Conservation (phyloP, 1,284 basidiomycete species). For the Boletus smithii region DNA sequence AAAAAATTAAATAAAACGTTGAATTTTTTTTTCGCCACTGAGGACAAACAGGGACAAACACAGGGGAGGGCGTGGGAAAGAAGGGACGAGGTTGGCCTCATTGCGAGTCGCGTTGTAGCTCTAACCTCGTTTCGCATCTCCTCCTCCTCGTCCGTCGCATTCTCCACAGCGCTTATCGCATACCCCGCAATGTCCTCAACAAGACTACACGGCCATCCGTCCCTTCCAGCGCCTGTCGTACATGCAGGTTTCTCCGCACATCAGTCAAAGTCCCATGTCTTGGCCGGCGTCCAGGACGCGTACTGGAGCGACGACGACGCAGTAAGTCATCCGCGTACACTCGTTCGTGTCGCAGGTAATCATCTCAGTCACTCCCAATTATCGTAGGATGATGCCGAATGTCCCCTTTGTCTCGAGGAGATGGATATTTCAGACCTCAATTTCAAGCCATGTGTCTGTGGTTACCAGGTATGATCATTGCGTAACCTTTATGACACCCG, state of each 20-base stretch:
- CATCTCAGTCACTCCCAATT: constrained; percentile 17
- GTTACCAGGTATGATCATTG: constrained; percentile 77
- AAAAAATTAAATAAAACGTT: neutral
- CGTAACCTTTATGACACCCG: constrained; percentile 17
- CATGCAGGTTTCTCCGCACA: constrained; percentile 65
- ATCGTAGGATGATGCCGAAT: constrained; percentile 91
- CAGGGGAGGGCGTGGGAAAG: constrained; percentile 22
- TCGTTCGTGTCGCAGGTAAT: constrained; percentile 7
- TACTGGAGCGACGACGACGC: constrained; percentile 97
- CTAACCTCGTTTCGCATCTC: constrained; percentile 21
- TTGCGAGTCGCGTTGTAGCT: constrained; percentile 25
- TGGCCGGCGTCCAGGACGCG: constrained; percentile 92
- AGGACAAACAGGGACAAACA: constrained; percentile 27
- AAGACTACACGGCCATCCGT: constrained; percentile 49
- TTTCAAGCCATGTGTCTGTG: constrained; percentile 99
- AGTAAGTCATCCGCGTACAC: constrained; percentile 38
- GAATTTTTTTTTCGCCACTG: constrained; percentile 14
- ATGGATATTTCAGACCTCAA: constrained; percentile 99
- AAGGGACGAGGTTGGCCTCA: constrained; percentile 20
- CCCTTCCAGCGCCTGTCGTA: constrained; percentile 67
- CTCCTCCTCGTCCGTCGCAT: constrained; percentile 14
- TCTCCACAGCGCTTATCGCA: neutral
- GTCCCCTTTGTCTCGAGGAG: constrained; percentile 97
- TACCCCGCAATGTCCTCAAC: constrained; percentile 42
- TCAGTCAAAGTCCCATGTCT: constrained; percentile 79